A percentile compares a stretch with the other conserved stretches of the same genome.
phyloP scores from a whole-genome alignment of 805 yeast species.

The Tanozyma kutaoensis region DNA sequence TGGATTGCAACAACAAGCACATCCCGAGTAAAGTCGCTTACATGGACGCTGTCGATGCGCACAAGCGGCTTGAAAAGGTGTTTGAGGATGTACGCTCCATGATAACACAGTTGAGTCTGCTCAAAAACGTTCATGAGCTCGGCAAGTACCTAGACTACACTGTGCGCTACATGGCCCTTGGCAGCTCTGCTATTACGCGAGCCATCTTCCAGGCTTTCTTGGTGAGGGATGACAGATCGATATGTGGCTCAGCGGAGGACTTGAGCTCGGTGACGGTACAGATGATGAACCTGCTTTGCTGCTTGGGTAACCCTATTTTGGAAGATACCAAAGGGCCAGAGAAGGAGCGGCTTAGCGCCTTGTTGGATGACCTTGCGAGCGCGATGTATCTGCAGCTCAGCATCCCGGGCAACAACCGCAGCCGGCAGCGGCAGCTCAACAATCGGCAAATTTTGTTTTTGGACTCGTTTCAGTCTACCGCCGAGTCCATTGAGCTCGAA shows the following conservation, averaged over 20 bases:
- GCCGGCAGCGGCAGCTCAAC: conserved; percentile 67
- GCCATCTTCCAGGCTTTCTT: conserved; percentile 51
- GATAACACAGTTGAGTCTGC: conserved; percentile 6
- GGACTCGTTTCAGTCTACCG: conserved; percentile 71
- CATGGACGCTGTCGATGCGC: conserved; percentile 10
- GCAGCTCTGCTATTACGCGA: conserved; percentile 38
- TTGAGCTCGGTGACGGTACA: conserved; percentile 1
- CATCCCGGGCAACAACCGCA: conserved; percentile 41
- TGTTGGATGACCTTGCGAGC: conserved; percentile 28
- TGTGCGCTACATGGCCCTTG: conserved; percentile 9
- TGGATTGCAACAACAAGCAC: conserved; percentile 20
- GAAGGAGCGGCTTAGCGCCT: background rate
- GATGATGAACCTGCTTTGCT: conserved; percentile 10
- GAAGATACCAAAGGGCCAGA: conserved; percentile 1
- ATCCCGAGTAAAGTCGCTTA: conserved; percentile 21
- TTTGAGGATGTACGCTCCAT: conserved; percentile 9
- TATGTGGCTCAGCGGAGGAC: conserved; percentile 32
- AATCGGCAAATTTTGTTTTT: conserved; percentile 44
- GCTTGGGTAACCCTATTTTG: background rate
- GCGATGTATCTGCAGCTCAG: conserved; percentile 21
- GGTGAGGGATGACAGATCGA: conserved; percentile 46
- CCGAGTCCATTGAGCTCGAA: conserved; percentile 50
- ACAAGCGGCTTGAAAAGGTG: conserved; percentile 7
- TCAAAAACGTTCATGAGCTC: conserved; percentile 12
- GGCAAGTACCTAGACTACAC: conserved; percentile 14